Percentiles rank a stretch among this genome's conserved stretches.
Evolutionary conservation across 768 basidiomycete species (phyloP).

Genomic region (Harrya chromipes): DNA sequence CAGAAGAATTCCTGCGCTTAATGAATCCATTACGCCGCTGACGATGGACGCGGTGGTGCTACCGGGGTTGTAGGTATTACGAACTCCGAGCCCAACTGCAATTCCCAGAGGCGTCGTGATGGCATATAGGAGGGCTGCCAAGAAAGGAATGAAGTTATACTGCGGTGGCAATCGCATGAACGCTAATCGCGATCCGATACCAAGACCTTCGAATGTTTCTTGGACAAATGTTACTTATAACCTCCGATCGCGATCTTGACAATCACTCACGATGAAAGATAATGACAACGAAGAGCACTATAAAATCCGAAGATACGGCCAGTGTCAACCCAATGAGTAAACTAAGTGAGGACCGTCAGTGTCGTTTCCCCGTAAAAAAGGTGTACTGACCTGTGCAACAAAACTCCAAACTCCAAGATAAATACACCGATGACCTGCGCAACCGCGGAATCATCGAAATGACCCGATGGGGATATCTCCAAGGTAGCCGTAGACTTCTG

Average conservation of each 20-base stretch:
- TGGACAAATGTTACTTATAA: constrained; percentile 4
- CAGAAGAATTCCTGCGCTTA: constrained; percentile 84
- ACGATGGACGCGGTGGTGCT: constrained; percentile 76
- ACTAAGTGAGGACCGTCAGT: constrained; percentile 34
- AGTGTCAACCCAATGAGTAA: constrained; percentile 87
- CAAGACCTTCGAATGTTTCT: constrained; percentile 95
- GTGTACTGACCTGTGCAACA: constrained; percentile 64
- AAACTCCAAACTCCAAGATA: constrained; percentile 92
- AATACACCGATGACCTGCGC: constrained; percentile 85
- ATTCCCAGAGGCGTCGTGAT: constrained; percentile 86
- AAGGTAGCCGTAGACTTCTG: constrained; percentile 24
- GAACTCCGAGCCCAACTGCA: constrained; percentile 75
- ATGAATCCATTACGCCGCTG: constrained; percentile 79
- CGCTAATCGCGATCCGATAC: constrained; percentile 87
- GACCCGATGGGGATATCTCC: constrained; percentile 18
- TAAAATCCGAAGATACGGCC: constrained; percentile 83
- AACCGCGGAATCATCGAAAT: constrained; percentile 40
- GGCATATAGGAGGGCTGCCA: constrained; percentile 64
- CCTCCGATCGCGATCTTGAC: not conserved
- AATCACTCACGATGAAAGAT: constrained; percentile 84
- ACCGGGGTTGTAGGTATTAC: constrained; percentile 77
- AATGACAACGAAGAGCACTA: constrained; percentile 82
- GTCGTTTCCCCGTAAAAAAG: not conserved
- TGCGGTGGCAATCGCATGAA: constrained; percentile 56
- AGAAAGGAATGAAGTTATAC: constrained; percentile 56